Evolutionary conservation across 1,139 yeast genomes (phyloP), one percentile per base, ranked within the genome.

Genomic region (Pneumocystis sp.): DNA sequence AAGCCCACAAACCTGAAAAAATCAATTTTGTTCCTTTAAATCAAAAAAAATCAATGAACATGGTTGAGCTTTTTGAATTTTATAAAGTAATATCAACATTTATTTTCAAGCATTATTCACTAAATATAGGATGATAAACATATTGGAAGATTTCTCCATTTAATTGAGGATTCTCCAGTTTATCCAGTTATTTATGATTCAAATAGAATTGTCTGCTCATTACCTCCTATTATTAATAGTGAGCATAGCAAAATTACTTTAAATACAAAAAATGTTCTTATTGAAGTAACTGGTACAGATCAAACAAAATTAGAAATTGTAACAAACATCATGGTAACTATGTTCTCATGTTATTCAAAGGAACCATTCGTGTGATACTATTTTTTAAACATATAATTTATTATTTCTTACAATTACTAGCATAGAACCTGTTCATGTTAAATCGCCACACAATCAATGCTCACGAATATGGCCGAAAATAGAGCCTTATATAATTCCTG

Each of bases 191-290:
- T 93, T 73, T 82, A 85, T 71, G 98, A 93, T 76, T 78, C 86
- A 65, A 81, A 85, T 63, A 82, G 87, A 73, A 82, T 83, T 17
- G 96, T 95, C 66, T 86, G 95, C 72, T 91, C 97, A 15, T 77
- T 95, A 79, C 99, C 99, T 63, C 99, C 99, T 70, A 87, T 95
- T 74, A 95, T 95, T 79, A 95, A 95, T 79, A 87, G 96, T 56
- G 86, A 95, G 73, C 89, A 82, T 74, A 87, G 96, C 66, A 95
- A 95, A 78, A 89, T 95, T 72, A 81, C 95, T 42, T 77, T 90
- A 70, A 81, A 89, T 69, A 91, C 98, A 68, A 85, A 80, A 72
- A 90, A 95, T 73, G 88, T 95, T 68, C 89, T 93, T 77, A 85
- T 95, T 72, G 99, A 95, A 71, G 84, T 90, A 67, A 91, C 98